These are phyloP conservation scores for Luzula sylvatica DNA, from an alignment of 176 grass and related monocot species.

Conservation along the genomic window DNA sequence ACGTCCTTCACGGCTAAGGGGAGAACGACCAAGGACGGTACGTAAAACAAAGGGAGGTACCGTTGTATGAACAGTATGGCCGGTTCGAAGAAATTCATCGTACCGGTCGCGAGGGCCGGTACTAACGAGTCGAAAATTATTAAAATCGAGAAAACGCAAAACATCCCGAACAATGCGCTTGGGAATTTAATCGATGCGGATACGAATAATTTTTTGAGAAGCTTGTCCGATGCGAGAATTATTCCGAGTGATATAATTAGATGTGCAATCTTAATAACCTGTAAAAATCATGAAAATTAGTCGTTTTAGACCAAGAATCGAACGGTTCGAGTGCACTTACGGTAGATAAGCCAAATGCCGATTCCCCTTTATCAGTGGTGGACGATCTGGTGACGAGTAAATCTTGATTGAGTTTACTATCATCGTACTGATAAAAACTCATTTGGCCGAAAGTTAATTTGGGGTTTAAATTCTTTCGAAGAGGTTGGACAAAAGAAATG, in stretches of 20 bases:
- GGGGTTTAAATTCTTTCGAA: neutral
- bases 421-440: neutral
- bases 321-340: slow-evolving; percentile 14
- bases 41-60: slow-evolving; percentile 85
- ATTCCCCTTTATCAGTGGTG: slow-evolving; percentile 17
- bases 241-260: slow-evolving; percentile 53
- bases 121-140: slow-evolving; percentile 35
- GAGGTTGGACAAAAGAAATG: neutral
- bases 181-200: slow-evolving; percentile 88
- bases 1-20: slow-evolving; percentile 62
- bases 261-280: slow-evolving; percentile 41
- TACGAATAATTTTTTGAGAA: slow-evolving; percentile 54
- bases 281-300: neutral
- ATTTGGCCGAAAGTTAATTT: slow-evolving; percentile 10
- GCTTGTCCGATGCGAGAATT: slow-evolving; percentile 49
- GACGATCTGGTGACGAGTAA: slow-evolving; percentile 18
- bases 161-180: slow-evolving; percentile 77
- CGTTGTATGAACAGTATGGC: slow-evolving; percentile 79
- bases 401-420: neutral
- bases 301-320: neutral
- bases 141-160: slow-evolving; percentile 75
- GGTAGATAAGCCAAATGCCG: slow-evolving; percentile 20
- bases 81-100: slow-evolving; percentile 71
- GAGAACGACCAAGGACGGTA: slow-evolving; percentile 76
- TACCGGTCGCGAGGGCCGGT: slow-evolving; percentile 45